Evolutionary conservation across 2,329 filamentous ascomycete genomes (phyloP).

Genomic region (Madurella fahalii): DNA sequence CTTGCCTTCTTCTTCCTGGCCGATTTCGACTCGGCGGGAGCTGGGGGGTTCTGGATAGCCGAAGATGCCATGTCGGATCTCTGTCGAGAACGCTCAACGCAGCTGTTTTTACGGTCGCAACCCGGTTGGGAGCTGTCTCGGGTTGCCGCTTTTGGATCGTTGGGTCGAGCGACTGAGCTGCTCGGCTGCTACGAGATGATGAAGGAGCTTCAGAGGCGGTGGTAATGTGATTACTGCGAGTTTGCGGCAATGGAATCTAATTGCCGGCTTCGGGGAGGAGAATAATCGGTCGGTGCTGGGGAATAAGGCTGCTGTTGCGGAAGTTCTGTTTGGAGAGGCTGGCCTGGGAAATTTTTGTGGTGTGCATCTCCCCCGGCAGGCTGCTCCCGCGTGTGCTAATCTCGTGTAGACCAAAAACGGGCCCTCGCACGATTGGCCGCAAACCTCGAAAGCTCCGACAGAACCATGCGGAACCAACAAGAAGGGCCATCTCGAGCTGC

Average conservation of each 20-base stretch:
- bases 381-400: too few species aligned
- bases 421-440: constrained; percentile 19
- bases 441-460: constrained; percentile 8
- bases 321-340: background rate
- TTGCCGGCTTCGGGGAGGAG: constrained; percentile 9
- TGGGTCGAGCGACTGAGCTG: background rate
- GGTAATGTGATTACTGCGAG: background rate
- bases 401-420: constrained; percentile 16
- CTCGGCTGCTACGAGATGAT: background rate
- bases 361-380: too few species aligned
- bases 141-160: constrained; percentile 1
- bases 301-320: constrained; percentile 7
- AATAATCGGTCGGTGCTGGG: background rate
- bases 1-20: constrained; percentile 67
- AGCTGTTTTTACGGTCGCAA: background rate
- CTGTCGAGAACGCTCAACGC: background rate
- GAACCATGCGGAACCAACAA: constrained; percentile 28
- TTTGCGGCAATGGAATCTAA: constrained; percentile 5
- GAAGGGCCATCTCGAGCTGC: constrained; percentile 4
- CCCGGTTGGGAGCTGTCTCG: constrained; percentile 5
- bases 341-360: constrained; percentile 18
- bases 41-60: constrained; percentile 58
- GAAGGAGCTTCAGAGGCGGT: background rate
- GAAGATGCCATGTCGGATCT: constrained; percentile 57
- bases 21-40: constrained; percentile 59